These are phyloP conservation scores for Hyaloscypha variabilis DNA, from an alignment of 495 filamentous ascomycete species.

Conservation along the genomic window DNA sequence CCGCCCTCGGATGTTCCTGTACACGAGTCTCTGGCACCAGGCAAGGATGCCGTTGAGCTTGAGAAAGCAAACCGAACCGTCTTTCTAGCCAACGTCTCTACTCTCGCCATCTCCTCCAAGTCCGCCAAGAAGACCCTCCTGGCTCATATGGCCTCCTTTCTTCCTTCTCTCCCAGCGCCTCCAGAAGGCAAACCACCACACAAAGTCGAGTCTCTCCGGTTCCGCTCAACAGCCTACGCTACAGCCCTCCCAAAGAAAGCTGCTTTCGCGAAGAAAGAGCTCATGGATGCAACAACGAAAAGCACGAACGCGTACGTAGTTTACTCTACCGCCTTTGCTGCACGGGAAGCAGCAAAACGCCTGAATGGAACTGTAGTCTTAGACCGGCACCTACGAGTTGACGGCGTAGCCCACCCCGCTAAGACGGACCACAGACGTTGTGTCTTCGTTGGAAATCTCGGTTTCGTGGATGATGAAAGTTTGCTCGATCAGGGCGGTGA, in stretches of 20 bases:
- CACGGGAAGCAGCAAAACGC: conserved; percentile 71
- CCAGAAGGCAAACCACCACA: conserved; percentile 45
- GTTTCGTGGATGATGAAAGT: conserved; percentile 87
- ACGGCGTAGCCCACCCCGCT: conserved; percentile 85
- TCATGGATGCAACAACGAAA: conserved; percentile 86
- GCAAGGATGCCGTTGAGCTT: conserved; percentile 41
- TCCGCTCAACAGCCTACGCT: conserved; percentile 86
- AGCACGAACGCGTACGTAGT: conserved; percentile 95
- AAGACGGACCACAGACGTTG: conserved; percentile 82
- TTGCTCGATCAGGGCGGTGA: conserved; percentile 62
- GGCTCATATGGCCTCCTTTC: conserved; percentile 59
- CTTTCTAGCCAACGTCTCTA: conserved; percentile 91
- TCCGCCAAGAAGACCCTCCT: conserved; percentile 74
- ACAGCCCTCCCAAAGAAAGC: conserved; percentile 85
- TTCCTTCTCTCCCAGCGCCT: conserved; percentile 45
- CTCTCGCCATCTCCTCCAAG: conserved; percentile 77
- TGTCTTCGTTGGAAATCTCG: conserved; percentile 95
- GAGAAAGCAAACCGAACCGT: conserved; percentile 91
- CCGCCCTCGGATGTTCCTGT: conserved; percentile 35
- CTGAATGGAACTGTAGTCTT: conserved; percentile 86
- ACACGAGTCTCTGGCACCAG: conserved; percentile 51
- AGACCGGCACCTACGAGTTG: conserved; percentile 86
- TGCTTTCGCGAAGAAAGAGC: conserved; percentile 77
- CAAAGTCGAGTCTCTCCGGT: conserved; percentile 86
- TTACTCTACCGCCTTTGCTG: conserved; percentile 71